Evolutionary conservation across 768 basidiomycete genomes (phyloP).

Genomic region (Mycena indigotica): DNA sequence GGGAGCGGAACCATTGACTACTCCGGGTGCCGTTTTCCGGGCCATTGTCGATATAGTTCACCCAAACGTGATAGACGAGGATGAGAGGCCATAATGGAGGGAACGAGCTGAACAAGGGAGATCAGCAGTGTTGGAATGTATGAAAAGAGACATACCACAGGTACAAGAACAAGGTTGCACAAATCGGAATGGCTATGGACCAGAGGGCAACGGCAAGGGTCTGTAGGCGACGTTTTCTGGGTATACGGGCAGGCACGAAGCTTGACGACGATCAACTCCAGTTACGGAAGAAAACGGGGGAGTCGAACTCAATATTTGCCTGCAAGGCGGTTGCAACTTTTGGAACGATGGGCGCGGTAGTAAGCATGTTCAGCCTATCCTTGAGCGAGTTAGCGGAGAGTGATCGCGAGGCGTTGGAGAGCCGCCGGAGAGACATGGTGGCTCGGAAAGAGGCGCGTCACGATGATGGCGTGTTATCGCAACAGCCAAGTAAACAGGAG

Average conservation of each 20-base stretch:
- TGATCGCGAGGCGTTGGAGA: constrained; percentile 46
- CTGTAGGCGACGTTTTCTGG: constrained; percentile 83
- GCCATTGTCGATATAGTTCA: constrained; percentile 70
- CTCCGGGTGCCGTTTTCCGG: constrained; percentile 74
- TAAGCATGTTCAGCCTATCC: constrained; percentile 61
- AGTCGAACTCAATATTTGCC: constrained; percentile 72
- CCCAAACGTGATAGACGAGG: constrained; percentile 78
- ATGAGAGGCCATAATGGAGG: constrained; percentile 89
- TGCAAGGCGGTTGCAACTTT: constrained; percentile 58
- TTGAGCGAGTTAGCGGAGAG: constrained; percentile 65
- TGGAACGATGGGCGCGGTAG: constrained; percentile 59
- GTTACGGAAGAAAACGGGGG: neutral
- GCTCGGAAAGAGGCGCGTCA: constrained; percentile 14
- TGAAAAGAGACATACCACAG: constrained; percentile 63
- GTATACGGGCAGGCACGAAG: constrained; percentile 86
- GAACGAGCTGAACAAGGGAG: constrained; percentile 61
- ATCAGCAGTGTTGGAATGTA: neutral
- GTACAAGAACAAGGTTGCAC: constrained; percentile 68
- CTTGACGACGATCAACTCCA: constrained; percentile 35
- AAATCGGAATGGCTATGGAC: constrained; percentile 79
- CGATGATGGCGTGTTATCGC: neutral
- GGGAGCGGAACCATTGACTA: constrained; percentile 71
- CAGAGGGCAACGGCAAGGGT: constrained; percentile 86
- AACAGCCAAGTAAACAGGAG: neutral
- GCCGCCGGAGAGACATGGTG: constrained; percentile 29